These are phyloP conservation scores for Globisporangium barbulae DNA, from an alignment of 352 stramenopile species.

Conservation along the genomic window DNA sequence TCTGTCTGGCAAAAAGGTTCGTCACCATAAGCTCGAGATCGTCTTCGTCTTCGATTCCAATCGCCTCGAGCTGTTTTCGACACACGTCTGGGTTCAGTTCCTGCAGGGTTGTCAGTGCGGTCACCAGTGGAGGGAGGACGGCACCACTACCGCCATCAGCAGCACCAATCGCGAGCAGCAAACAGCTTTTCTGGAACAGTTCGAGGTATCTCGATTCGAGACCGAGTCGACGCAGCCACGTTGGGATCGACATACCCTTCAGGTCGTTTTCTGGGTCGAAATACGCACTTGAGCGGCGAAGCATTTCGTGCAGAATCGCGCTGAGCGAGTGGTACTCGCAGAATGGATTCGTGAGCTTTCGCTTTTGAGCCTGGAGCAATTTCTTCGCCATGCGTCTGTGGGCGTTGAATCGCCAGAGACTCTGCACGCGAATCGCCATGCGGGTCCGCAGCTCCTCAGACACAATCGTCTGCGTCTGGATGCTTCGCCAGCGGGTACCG, in stretches of 20 bases:
- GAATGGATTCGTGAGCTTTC: constrained; percentile 57
- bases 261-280: constrained; percentile 67
- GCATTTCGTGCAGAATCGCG: constrained; percentile 34
- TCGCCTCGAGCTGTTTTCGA: constrained; percentile 20
- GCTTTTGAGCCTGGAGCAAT: constrained; percentile 45
- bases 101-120: constrained; percentile 25
- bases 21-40: constrained; percentile 50
- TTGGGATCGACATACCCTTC: constrained; percentile 38
- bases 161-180: constrained; percentile 6
- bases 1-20: constrained; percentile 47
- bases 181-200: constrained; percentile 38
- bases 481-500: constrained; percentile 33
- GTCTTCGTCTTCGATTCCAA: constrained; percentile 39
- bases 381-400: constrained; percentile 45
- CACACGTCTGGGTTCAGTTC: constrained; percentile 17
- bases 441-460: constrained; percentile 30
- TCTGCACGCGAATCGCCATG: constrained; percentile 65
- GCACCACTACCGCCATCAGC: too few relatives aligned
- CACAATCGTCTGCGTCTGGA: constrained; percentile 34
- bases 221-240: constrained; percentile 61
- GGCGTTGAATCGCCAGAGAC: constrained; percentile 50
- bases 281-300: constrained; percentile 21
- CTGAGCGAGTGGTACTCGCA: constrained; percentile 19
- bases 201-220: constrained; percentile 45
- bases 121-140: not conserved